These are phyloP conservation scores for Plasmodium sp. DNA, from an alignment of 169 alveolate genomes.

Conservation along the genomic window DNA sequence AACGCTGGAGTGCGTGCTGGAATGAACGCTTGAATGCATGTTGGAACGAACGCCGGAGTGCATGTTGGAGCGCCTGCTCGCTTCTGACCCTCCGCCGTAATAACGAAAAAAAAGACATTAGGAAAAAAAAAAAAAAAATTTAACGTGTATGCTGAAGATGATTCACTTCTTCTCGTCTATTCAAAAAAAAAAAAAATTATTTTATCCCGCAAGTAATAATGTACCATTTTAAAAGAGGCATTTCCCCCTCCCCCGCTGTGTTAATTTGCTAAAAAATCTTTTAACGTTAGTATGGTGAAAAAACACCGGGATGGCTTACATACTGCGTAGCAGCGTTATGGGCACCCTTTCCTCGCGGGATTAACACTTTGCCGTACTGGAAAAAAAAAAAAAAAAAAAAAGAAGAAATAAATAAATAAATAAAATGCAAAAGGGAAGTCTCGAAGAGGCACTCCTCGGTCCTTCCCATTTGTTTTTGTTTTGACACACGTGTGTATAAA, in stretches of 20 bases:
- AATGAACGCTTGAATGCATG: neutral
- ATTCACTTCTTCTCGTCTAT: conserved; percentile 41
- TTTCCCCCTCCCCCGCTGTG: neutral
- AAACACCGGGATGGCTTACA: neutral
- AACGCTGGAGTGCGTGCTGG: neutral
- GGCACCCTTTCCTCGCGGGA: neutral
- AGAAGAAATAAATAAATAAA: neutral
- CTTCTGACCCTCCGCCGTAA: neutral
- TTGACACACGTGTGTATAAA: neutral
- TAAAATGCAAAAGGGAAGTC: neutral
- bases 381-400: neutral
- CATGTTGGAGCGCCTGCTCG: neutral
- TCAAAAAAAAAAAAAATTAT: conserved; percentile 15
- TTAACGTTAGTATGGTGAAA: neutral
- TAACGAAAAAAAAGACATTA: conserved; percentile 30
- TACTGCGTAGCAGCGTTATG: neutral
- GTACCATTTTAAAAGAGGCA: neutral
- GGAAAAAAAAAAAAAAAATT: conserved; percentile 11
- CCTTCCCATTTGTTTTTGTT: conserved; percentile 11
- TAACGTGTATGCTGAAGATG: neutral
- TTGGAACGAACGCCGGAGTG: neutral
- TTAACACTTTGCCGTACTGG: neutral
- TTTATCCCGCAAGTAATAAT: neutral
- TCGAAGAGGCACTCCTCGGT: neutral
- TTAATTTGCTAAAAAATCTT: neutral